A percentile compares a stretch with the other conserved stretches of the same genome.
Conservation (phyloP, 2,329 filamentous ascomycete genomes). For the Colletotrichum sp. region DNA sequence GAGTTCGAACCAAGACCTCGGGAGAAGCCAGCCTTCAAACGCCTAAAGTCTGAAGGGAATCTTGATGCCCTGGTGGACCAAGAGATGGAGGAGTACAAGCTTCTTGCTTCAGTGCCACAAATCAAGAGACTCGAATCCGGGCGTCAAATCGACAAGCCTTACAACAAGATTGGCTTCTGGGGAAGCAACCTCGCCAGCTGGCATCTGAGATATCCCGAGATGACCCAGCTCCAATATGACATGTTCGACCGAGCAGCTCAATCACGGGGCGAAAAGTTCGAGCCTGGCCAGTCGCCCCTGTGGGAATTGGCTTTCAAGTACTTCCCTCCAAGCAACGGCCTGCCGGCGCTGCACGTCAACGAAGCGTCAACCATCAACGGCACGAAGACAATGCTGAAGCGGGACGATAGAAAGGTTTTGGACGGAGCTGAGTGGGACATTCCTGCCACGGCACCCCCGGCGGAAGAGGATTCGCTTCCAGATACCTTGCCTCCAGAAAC, state of each 20-base stretch:
- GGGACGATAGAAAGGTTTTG: slow-evolving; percentile 25
- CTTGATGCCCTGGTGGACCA: slow-evolving; percentile 38
- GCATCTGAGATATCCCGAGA: slow-evolving; percentile 67
- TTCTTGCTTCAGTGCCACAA: slow-evolving; percentile 55
- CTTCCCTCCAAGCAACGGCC: slow-evolving; percentile 51
- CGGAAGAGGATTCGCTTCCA: slow-evolving; percentile 32
- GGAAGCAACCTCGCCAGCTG: slow-evolving; percentile 58
- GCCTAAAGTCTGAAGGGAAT: slow-evolving; percentile 56
- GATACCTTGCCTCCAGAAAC: slow-evolving; percentile 42
- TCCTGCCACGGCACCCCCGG: slow-evolving; percentile 26
- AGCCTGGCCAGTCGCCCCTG: slow-evolving; percentile 52
- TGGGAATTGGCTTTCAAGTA: slow-evolving; percentile 64
- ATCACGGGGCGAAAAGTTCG: slow-evolving; percentile 57
- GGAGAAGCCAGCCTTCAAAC: slow-evolving; percentile 56
- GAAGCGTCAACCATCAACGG: background rate
- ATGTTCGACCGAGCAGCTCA: slow-evolving; percentile 59
- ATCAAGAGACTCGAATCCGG: slow-evolving; percentile 53
- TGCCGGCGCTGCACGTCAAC: slow-evolving; percentile 8
- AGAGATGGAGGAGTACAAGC: slow-evolving; percentile 46
- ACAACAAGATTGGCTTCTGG: slow-evolving; percentile 65
- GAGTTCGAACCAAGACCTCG: slow-evolving; percentile 44
- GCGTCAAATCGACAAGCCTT: slow-evolving; percentile 62
- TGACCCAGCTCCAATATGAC: slow-evolving; percentile 64
- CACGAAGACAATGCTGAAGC: slow-evolving; percentile 25
- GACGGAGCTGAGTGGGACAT: slow-evolving; percentile 31